Evolutionary conservation across 129 eudicot genomes (phyloP), one percentile per base, ranked within the genome.

Genomic region (Scalesia atractyloides): DNA sequence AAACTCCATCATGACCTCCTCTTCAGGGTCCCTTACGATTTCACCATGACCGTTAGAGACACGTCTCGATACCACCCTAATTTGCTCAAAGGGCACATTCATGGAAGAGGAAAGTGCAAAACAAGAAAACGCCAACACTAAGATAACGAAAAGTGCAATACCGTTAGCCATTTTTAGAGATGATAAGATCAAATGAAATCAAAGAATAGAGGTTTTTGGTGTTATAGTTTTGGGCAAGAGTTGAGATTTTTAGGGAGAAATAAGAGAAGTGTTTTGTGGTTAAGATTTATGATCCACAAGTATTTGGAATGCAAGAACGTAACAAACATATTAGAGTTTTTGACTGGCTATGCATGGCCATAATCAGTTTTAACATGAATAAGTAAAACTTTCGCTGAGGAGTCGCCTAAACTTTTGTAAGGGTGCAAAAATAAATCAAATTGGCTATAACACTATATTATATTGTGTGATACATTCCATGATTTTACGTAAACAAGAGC

Each of bases 1-100:
- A 0, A 80, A 68, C 56, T 48, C 78, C 81, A 71, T 56, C 70
- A 39, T 69, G 68, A 70, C 66, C 24, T 79, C 81, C 14, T 68
- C 76, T 3, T 73, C 75, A 0, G 52, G 74, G 44, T 82, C 90
- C 26, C 82, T 79, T 15, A 72, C 73, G 17, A 53, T 80, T 34
- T 68, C 71, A 47, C 64, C 66, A 20, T 13, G 61, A n/a, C 64
- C 75, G 8, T 69, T 50, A 7, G 77, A 51, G 30, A 48, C 7
- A 5, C 16, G 69, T 24, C 76, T 39, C 30, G 50, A 1, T 15
- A 22, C 15, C n/a, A 47, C 61, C 71, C 70, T 58, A 13, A 72
- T 54, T 0, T 52, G 41, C 15, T 66, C 44, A 53, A 58, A 26
- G 1, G 74, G 61, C 70, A 56, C 44, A 49, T 62, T 68, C 18